Evolutionary conservation across 2,329 filamentous ascomycete species (phyloP).

Genomic region (Aciculosporium take): DNA sequence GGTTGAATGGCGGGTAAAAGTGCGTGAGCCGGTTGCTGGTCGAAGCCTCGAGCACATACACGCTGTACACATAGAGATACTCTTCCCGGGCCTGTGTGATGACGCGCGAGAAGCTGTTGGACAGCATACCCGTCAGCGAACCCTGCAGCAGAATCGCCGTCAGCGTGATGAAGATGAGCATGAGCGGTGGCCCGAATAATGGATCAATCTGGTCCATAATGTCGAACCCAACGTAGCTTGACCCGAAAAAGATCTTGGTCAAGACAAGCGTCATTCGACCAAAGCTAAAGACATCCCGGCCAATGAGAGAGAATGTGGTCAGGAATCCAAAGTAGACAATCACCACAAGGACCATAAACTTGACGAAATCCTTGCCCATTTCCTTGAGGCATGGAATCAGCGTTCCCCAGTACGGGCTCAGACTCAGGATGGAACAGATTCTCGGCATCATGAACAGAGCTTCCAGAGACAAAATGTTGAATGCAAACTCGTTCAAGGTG

Average conservation of each 20-base stretch:
- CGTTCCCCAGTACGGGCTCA: constrained; percentile 84
- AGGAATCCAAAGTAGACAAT: constrained; percentile 80
- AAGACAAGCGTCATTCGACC: constrained; percentile 60
- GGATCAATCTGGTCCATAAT: constrained; percentile 47
- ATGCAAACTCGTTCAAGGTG: constrained; percentile 60
- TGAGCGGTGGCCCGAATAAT: constrained; percentile 44
- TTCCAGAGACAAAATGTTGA: constrained; percentile 80
- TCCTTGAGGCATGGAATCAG: constrained; percentile 82
- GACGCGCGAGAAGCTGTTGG: constrained; percentile 56
- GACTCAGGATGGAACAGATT: constrained; percentile 71
- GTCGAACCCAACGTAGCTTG: constrained; percentile 60
- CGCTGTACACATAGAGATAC: constrained; percentile 62
- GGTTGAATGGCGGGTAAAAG: constrained; percentile 59
- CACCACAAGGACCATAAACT: constrained; percentile 66
- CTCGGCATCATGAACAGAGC: constrained; percentile 82
- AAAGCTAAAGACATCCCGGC: constrained; percentile 52
- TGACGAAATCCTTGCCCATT: constrained; percentile 87
- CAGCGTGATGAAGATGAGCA: constrained; percentile 62
- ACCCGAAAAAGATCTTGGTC: constrained; percentile 70
- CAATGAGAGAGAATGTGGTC: constrained; percentile 70
- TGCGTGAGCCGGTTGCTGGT: constrained; percentile 55
- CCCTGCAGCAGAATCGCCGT: constrained; percentile 70
- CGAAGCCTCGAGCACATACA: constrained; percentile 51
- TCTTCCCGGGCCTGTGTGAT: constrained; percentile 55
- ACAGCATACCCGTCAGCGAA: constrained; percentile 63